These are phyloP conservation scores for Helicosporidium sp. DNA, from an alignment of 139 green algal species.

Conservation along the genomic window DNA sequence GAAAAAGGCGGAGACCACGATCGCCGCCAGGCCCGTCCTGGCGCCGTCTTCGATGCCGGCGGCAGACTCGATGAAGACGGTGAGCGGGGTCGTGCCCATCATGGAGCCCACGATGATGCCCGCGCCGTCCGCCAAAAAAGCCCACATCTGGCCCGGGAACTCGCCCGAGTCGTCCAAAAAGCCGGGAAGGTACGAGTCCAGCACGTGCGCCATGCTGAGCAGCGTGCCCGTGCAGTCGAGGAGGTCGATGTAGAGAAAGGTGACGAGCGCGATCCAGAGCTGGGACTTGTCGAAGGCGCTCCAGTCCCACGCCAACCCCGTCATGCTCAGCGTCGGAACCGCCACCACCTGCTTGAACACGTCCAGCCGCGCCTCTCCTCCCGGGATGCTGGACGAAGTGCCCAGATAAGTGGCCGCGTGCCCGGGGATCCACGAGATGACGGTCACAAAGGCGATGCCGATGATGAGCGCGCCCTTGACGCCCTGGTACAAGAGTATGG, in stretches of 20 bases:
- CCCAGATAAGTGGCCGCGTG: conserved; percentile 40
- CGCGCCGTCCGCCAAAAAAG: conserved; percentile 44
- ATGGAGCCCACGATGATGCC: conserved; percentile 42
- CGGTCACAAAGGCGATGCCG: conserved; percentile 59
- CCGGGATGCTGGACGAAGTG: conserved; percentile 17
- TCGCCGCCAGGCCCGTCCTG: conserved; percentile 26
- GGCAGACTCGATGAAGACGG: conserved; percentile 50
- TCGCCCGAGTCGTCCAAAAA: conserved; percentile 39
- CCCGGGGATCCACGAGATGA: conserved; percentile 64
- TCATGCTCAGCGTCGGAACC: conserved; percentile 22
- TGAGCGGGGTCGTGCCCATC: conserved; percentile 50
- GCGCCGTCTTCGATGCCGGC: conserved; percentile 53
- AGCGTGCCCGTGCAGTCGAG: conserved; percentile 54
- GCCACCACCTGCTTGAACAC: conserved; percentile 44
- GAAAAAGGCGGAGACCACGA: conserved; percentile 31
- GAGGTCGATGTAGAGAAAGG: conserved; percentile 66
- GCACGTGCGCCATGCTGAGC: conserved; percentile 50
- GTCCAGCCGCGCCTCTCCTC: conserved; percentile 24
- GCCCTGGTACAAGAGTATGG: conserved; percentile 30
- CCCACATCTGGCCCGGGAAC: conserved; percentile 35
- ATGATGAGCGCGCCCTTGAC: conserved; percentile 46
- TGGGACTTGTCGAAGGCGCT: conserved; percentile 13
- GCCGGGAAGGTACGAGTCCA: conserved; percentile 32
- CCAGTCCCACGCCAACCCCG: conserved; percentile 23
- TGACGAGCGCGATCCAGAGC: conserved; percentile 51